Evolutionary conservation across 2,329 filamentous ascomycete genomes (phyloP), one percentile per base, ranked within the genome.

Genomic region (Neofusicoccum ribis): DNA sequence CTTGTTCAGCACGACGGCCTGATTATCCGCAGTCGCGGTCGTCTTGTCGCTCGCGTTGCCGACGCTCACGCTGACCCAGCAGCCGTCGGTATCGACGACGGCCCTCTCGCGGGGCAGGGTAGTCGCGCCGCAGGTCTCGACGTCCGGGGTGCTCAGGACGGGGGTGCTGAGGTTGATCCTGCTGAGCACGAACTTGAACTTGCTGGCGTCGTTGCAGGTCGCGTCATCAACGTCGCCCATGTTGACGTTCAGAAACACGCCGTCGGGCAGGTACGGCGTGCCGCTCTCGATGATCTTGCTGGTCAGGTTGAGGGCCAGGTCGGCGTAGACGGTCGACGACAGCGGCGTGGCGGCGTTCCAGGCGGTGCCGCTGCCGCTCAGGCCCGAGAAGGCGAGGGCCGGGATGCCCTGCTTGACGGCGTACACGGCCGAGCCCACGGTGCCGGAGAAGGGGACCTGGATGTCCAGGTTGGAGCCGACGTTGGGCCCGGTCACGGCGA

Each of bases 161-260:
- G 79, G 64, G 0, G 77, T 73, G 34, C 54, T 11, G 5, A 82
- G 82, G 65, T 87, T 77, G 71, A 91, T 86, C 17, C 89, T 82
- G 52, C 81, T 87, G 37, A 91, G 77, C 4, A 91, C 84, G 74
- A 86, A 92, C 69, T 83, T 82, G 80, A 90, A 89, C 63, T 88
- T 77, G 36, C 77, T 77, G 0, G 82, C 74, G 23, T 79, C 77
- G 12, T 78, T 81, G 77, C 89, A 91, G 60, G 75, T 73, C 0
- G 73, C 80, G 5, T 77, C 75, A 1, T 72, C 76, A 0, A 86
- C 83, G 65, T 80, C 75, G 5, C 86, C 86, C 70, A 89, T 90
- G 77, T 91, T 91, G 70, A 91, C 88, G 69, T 91, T 91, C 37
- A 91, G 81, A 73, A 83, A 90, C 2, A 85, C 81, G 51, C 83